Conservation (phyloP, 2,329 filamentous ascomycete species). For the Epichloe sylvatica region DNA sequence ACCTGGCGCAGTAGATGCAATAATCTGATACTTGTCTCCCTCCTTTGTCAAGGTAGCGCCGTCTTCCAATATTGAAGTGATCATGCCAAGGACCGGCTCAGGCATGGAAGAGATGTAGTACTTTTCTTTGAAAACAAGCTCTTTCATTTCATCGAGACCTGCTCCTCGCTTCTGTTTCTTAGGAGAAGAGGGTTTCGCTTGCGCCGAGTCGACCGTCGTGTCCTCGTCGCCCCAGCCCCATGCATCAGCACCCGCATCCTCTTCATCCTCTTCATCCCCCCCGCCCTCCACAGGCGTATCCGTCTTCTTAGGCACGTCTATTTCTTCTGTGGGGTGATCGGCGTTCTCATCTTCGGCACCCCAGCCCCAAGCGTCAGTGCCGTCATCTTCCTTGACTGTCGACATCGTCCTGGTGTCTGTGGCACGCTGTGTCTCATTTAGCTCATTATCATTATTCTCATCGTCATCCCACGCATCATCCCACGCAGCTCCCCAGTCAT, state of each 20-base stretch:
- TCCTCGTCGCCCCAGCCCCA: conserved; percentile 81
- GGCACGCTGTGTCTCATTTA: conserved; percentile 10
- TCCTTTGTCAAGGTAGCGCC: conserved; percentile 44
- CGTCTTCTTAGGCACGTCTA: background rate
- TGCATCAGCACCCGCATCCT: conserved; percentile 46
- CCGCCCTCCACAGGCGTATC: conserved; percentile 4
- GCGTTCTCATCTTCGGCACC: conserved; percentile 42
- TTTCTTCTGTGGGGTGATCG: conserved; percentile 10
- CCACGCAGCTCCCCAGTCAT: conserved; percentile 67
- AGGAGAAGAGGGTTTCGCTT: conserved; percentile 4
- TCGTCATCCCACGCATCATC: conserved; percentile 68
- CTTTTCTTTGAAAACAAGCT: conserved; percentile 68
- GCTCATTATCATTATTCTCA: conserved; percentile 29
- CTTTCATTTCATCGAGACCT: conserved; percentile 30
- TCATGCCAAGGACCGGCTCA: conserved; percentile 56
- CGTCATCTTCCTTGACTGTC: conserved; percentile 24
- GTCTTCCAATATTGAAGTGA: conserved; percentile 46
- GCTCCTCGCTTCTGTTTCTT: conserved; percentile 9
- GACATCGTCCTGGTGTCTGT: conserved; percentile 7
- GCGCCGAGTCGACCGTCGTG: conserved; percentile 12
- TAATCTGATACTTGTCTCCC: conserved; percentile 38
- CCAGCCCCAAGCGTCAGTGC: conserved; percentile 71
- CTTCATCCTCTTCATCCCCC: background rate
- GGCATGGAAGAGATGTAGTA: conserved; percentile 86
- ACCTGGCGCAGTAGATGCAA: conserved; percentile 53